Conservation (phyloP, 768 basidiomycete species). For the Collybia sp. region DNA sequence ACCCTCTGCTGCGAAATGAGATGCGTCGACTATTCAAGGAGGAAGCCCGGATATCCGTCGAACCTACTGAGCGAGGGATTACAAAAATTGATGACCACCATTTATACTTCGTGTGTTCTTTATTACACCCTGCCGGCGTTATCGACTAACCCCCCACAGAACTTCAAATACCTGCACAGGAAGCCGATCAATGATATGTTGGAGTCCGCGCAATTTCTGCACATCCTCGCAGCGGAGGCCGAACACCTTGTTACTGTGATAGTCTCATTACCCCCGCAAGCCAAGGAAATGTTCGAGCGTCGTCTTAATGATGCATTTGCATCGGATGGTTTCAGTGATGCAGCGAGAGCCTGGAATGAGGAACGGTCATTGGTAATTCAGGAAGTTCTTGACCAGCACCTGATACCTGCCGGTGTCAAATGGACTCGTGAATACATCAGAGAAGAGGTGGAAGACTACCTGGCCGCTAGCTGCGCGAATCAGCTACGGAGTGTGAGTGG, state of each 20-base stretch:
- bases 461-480: constrained; percentile 64
- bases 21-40: constrained; percentile 73
- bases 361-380: constrained; percentile 76
- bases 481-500: constrained; percentile 63
- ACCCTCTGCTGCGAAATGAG: constrained; percentile 79
- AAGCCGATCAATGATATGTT: constrained; percentile 73
- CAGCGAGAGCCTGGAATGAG: constrained; percentile 88
- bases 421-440: constrained; percentile 88
- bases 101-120: constrained; percentile 57
- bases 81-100: constrained; percentile 73
- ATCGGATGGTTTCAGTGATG: constrained; percentile 81
- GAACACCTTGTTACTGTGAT: constrained; percentile 80
- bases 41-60: constrained; percentile 72
- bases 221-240: constrained; percentile 88
- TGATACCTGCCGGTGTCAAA: constrained; percentile 81
- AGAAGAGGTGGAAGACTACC: constrained; percentile 84
- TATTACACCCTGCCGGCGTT: too few relatives aligned
- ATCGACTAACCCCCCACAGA: constrained; percentile 38
- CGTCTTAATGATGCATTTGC: constrained; percentile 76
- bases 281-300: constrained; percentile 65
- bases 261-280: constrained; percentile 60
- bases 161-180: constrained; percentile 88
- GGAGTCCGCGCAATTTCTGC: constrained; percentile 75
- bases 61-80: constrained; percentile 84
- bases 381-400: constrained; percentile 72